A percentile compares a stretch with the other conserved stretches of the same genome.
Evolutionary conservation across 106 monocot genomes (phyloP).

Genomic region (Dioscorea dumetorum): DNA sequence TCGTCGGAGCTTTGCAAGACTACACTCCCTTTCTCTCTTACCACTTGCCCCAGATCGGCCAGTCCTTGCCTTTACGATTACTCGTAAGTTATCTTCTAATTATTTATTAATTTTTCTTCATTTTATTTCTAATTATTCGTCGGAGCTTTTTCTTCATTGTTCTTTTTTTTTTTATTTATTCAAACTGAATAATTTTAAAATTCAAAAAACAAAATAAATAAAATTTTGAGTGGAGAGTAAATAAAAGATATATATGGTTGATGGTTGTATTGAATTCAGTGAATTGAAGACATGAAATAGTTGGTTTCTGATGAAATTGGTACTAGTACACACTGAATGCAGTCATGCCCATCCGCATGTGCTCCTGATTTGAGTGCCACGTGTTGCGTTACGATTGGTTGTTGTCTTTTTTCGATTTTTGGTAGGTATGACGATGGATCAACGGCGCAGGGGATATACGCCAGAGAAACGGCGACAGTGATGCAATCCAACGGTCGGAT

Average conservation of each 20-base stretch:
- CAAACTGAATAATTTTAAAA: no score
- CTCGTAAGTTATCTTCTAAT: constrained; percentile 26
- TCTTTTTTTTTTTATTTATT: no score
- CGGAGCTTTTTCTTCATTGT: no score
- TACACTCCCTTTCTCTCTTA: constrained; percentile 59
- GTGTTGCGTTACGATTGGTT: background rate
- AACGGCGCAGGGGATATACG: constrained; percentile 58
- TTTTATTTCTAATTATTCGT: background rate
- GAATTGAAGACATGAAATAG: no score
- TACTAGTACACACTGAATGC: background rate
- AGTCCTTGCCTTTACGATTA: constrained; percentile 77
- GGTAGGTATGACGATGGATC: constrained; percentile 63
- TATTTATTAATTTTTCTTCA: background rate
- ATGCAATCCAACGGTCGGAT: constrained; percentile 25
- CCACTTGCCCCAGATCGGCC: constrained; percentile 37
- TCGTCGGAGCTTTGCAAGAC: constrained; percentile 41
- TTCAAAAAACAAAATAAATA: no score
- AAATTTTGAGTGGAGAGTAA: background rate
- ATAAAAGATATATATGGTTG: background rate
- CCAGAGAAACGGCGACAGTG: constrained; percentile 71
- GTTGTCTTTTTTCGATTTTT: no score
- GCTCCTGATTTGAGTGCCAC: background rate
- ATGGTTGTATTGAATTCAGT: no score
- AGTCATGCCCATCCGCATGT: background rate
- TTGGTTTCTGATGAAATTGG: background rate